A percentile compares a stretch with the other conserved stretches of the same genome.
phyloP scores from a whole-genome alignment of 176 grass and related monocot species.

The Poa annua region DNA sequence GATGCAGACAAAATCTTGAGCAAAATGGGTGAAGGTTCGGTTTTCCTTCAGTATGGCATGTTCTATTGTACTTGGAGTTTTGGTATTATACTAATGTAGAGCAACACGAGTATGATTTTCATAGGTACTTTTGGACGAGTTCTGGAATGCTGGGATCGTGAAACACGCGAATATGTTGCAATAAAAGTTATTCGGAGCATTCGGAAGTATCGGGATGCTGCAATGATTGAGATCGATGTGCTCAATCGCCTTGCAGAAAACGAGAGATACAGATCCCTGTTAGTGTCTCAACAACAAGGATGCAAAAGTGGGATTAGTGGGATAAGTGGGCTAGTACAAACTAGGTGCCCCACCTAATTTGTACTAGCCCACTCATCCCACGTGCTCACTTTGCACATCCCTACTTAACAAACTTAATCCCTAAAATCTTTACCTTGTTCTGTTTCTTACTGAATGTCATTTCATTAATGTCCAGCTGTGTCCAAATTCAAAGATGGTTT shows the following conservation, averaged over 20 bases:
- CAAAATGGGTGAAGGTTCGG: constrained; percentile 96
- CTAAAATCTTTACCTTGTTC: constrained; percentile 17
- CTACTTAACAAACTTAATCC: constrained; percentile 3
- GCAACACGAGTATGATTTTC: constrained; percentile 38
- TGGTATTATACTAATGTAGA: constrained; percentile 45
- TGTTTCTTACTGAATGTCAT: constrained; percentile 22
- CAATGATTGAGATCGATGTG: constrained; percentile 91
- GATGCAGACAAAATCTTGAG: constrained; percentile 94
- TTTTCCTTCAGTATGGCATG: constrained; percentile 46
- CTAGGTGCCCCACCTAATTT: too few species aligned
- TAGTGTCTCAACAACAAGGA: constrained; percentile 18
- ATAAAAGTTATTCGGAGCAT: constrained; percentile 93
- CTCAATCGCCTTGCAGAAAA: constrained; percentile 79
- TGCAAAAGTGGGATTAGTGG: too few species aligned
- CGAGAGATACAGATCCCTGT: constrained; percentile 72
- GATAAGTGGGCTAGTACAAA: too few species aligned
- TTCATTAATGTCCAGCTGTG: constrained; percentile 63
- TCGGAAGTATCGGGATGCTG: constrained; percentile 78
- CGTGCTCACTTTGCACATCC: too few species aligned
- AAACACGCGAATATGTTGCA: constrained; percentile 82
- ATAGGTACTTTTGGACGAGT: constrained; percentile 97
- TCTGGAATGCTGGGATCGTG: constrained; percentile 98
- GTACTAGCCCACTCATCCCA: too few species aligned
- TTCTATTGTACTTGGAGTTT: constrained; percentile 36
- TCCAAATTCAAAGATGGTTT: constrained; percentile 95